A percentile compares a stretch with the other conserved stretches of the same genome.
phyloP scores from a whole-genome alignment of 768 basidiomycete genomes.

The Phlegmacium glaucopus region DNA sequence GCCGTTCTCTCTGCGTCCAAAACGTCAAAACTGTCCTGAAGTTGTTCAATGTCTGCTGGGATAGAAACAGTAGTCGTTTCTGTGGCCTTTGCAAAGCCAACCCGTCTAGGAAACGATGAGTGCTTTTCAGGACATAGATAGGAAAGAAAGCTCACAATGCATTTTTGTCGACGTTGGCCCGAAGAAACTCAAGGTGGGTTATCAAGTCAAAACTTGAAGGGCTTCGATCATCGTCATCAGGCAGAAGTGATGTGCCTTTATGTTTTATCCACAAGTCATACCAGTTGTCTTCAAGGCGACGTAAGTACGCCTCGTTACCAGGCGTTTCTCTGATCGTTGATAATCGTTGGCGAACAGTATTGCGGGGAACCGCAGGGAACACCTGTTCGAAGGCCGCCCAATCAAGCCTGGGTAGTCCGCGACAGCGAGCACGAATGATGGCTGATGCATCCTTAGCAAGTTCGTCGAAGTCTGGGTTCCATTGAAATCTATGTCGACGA shows the following conservation, averaged over 20 bases:
- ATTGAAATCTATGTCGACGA: constrained; percentile 71
- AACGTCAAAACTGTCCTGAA: constrained; percentile 48
- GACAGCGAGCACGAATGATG: constrained; percentile 78
- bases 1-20: constrained; percentile 36
- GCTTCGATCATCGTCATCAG: constrained; percentile 67
- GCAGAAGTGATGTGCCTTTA: constrained; percentile 61
- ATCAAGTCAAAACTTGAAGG: constrained; percentile 76
- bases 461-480: constrained; percentile 88
- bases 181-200: constrained; percentile 77
- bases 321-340: constrained; percentile 55
- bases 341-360: constrained; percentile 69
- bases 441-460: constrained; percentile 80
- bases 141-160: constrained; percentile 58
- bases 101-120: constrained; percentile 43
- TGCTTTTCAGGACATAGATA: constrained; percentile 10
- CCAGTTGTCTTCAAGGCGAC: constrained; percentile 81
- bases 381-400: constrained; percentile 74
- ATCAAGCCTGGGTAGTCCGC: constrained; percentile 55
- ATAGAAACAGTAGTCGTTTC: constrained; percentile 32
- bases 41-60: constrained; percentile 39
- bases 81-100: constrained; percentile 52
- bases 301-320: constrained; percentile 71
- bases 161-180: constrained; percentile 81
- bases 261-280: constrained; percentile 71
- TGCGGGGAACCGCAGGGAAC: constrained; percentile 73